These are phyloP conservation scores for Arabis alpina DNA, from an alignment of 345 rosid genomes.

Conservation along the genomic window DNA sequence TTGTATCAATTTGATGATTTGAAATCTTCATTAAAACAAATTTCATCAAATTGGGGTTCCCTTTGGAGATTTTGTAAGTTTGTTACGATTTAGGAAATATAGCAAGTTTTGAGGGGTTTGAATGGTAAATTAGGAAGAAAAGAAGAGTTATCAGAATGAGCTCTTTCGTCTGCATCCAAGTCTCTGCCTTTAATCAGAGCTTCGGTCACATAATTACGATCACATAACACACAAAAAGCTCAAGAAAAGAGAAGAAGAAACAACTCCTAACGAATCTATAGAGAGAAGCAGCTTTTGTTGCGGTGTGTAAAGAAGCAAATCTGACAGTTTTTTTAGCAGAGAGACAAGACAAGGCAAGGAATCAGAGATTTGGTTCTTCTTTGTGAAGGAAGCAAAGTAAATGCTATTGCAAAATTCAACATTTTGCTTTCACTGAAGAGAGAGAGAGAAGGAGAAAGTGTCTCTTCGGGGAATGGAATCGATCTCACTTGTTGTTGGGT, in stretches of 20 bases:
- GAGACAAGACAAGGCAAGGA: slow-evolving; percentile 38
- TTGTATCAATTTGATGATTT: not conserved
- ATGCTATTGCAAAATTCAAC: slow-evolving; percentile 21
- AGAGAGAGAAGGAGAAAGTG: slow-evolving; percentile 16
- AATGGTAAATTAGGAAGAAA: slow-evolving; percentile 8
- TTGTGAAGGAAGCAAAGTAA: slow-evolving; percentile 35
- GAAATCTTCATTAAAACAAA: too few relatives aligned
- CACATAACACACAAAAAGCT: slow-evolving; percentile 40
- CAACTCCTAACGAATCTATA: not conserved
- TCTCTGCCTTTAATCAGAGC: slow-evolving; percentile 41
- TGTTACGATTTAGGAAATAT: slow-evolving; percentile 19
- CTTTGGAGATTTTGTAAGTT: not conserved
- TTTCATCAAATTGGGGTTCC: slow-evolving; percentile 16
- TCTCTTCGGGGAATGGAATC: slow-evolving; percentile 17
- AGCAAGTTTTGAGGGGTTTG: slow-evolving; percentile 16
- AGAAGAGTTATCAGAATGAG: slow-evolving; percentile 39
- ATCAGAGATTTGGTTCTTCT: slow-evolving; percentile 37
- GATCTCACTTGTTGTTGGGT: slow-evolving; percentile 36
- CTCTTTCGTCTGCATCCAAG: slow-evolving; percentile 41
- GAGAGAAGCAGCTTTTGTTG: slow-evolving; percentile 37
- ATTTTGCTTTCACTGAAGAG: slow-evolving; percentile 24
- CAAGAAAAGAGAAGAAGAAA: slow-evolving; percentile 27
- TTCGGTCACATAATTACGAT: slow-evolving; percentile 44
- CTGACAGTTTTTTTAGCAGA: slow-evolving; percentile 32
- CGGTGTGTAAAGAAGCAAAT: slow-evolving; percentile 44